phyloP scores from a whole-genome alignment of 345 rosid species.

The Eucalyptus erythrocorys region DNA sequence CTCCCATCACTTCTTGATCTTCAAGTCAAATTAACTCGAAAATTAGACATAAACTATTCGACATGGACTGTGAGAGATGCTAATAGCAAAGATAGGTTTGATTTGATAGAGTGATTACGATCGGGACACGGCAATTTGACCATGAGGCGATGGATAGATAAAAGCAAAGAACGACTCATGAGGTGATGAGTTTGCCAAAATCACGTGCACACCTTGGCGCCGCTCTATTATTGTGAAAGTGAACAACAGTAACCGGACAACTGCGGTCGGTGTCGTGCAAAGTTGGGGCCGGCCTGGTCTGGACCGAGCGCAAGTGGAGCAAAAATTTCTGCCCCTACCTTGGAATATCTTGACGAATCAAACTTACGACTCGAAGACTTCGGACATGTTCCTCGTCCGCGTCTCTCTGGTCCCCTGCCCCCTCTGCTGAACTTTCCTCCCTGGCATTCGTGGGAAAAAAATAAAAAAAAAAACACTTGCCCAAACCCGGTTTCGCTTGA shows the following conservation, averaged over 20 bases:
- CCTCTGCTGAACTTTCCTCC: not conserved
- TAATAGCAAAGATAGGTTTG: not conserved
- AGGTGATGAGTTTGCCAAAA: accelerated
- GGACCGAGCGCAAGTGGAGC: not conserved
- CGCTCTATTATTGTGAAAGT: not conserved
- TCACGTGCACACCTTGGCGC: accelerated
- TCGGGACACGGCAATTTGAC: accelerated
- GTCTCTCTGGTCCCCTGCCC: not conserved
- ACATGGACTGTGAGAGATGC: accelerated
- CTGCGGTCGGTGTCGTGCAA: not conserved
- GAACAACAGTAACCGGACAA: not conserved
- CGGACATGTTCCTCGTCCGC: not conserved
- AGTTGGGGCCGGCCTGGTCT: not conserved
- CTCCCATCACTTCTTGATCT: not conserved
- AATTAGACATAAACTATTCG: too few species aligned
- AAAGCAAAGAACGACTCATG: accelerated
- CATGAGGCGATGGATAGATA: not conserved
- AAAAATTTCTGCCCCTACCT: not conserved
- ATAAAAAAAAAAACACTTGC: not conserved
- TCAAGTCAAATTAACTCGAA: not conserved
- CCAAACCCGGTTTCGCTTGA: not conserved
- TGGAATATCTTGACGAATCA: not conserved
- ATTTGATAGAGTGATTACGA: accelerated
- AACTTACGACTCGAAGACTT: not conserved
- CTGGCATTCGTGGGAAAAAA: not conserved